Conservation (phyloP, 2,329 filamentous ascomycete genomes). For the Sporothrix phasma region DNA sequence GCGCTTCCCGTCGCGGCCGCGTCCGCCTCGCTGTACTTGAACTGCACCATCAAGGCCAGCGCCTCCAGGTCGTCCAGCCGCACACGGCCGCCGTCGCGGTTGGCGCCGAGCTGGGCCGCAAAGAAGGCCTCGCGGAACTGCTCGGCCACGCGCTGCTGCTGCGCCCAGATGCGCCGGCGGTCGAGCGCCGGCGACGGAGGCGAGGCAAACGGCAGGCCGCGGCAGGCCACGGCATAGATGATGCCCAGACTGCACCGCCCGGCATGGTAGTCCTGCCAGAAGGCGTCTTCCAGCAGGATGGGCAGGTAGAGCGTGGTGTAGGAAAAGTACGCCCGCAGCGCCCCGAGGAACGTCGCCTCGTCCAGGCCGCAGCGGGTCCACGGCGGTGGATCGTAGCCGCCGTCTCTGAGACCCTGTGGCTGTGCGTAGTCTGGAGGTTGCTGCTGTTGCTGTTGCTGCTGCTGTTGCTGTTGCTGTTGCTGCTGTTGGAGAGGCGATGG, state of each 20-base stretch:
- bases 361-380: slow-evolving; percentile 10
- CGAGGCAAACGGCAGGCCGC: slow-evolving; percentile 20
- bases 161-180: slow-evolving; percentile 19
- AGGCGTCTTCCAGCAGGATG: slow-evolving; percentile 21
- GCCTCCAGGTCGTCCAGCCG: slow-evolving; percentile 20
- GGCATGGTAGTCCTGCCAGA: slow-evolving; percentile 22
- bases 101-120: slow-evolving; percentile 11
- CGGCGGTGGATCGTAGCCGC: slow-evolving; percentile 12
- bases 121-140: slow-evolving; percentile 21
- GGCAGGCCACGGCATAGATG: slow-evolving; percentile 21
- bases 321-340: slow-evolving; percentile 22
- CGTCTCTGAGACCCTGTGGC: background rate
- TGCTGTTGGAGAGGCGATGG: background rate
- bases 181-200: background rate
- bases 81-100: background rate
- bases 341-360: slow-evolving; percentile 10
- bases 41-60: slow-evolving; percentile 20
- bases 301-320: slow-evolving; percentile 20
- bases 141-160: slow-evolving; percentile 20
- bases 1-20: background rate
- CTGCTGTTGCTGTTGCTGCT: background rate
- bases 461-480: background rate
- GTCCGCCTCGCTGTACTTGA: slow-evolving; percentile 10
- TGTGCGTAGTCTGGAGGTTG: background rate
- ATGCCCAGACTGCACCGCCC: slow-evolving; percentile 20